These are phyloP conservation scores for Kwoniella heveanensis DNA, from an alignment of 768 basidiomycete genomes.

Conservation along the genomic window DNA sequence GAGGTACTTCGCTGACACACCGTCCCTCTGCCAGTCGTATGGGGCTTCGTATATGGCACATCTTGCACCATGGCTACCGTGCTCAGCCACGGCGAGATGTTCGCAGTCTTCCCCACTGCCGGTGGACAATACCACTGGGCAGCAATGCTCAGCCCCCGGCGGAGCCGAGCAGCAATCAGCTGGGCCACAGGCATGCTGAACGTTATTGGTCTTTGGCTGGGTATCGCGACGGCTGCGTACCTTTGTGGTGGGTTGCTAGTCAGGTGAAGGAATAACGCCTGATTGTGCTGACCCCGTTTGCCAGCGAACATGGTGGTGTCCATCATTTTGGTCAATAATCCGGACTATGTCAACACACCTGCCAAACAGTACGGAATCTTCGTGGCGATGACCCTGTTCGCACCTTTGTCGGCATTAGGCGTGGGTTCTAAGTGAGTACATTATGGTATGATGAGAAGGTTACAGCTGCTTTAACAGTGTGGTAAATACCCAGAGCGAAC, in stretches of 20 bases:
- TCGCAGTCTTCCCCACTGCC: conserved; percentile 30
- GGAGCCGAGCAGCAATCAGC: conserved; percentile 10
- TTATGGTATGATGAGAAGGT: too few species aligned
- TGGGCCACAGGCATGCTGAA: conserved; percentile 27
- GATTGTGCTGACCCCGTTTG: too few species aligned
- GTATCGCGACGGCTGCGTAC: conserved; percentile 20
- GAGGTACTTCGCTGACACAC: too few species aligned
- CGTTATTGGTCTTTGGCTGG: conserved; percentile 26
- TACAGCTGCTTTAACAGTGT: too few species aligned
- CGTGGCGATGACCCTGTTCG: conserved; percentile 23
- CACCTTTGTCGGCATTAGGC: conserved; percentile 11
- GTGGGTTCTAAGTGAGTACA: conserved; percentile 21
- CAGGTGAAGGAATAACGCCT: background rate
- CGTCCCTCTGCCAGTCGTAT: too few species aligned
- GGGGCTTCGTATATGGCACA: conserved; percentile 23
- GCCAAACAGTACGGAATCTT: conserved; percentile 28
- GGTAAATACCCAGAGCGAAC: conserved; percentile 21
- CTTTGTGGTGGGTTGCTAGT: conserved; percentile 19
- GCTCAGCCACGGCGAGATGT: conserved; percentile 29
- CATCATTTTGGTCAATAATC: conserved; percentile 33
- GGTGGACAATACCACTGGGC: conserved; percentile 43
- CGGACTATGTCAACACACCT: conserved; percentile 23
- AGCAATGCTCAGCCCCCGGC: conserved; percentile 25
- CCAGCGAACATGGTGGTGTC: conserved; percentile 30
- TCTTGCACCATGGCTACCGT: conserved; percentile 19